Conservation (phyloP, 495 filamentous ascomycete genomes). For the Trichocladium antarcticum region DNA sequence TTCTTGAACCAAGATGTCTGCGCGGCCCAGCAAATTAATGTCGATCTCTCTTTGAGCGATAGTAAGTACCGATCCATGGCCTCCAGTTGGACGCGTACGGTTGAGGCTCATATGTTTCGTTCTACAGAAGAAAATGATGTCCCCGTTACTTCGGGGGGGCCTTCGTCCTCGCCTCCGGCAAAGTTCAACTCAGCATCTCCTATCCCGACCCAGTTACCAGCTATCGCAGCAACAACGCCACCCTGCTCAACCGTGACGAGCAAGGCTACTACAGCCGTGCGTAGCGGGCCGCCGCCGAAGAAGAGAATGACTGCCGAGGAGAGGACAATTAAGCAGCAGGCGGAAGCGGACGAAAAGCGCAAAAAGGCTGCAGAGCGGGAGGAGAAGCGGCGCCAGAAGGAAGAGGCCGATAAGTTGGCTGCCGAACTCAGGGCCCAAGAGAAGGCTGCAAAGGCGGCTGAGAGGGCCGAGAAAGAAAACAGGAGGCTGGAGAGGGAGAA, state of each 20-base stretch:
- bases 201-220: slow-evolving; percentile 12
- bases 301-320: slow-evolving; percentile 44
- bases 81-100: neutral
- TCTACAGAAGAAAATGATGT: slow-evolving; percentile 18
- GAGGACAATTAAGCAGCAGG: slow-evolving; percentile 30
- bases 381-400: slow-evolving; percentile 35
- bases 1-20: slow-evolving; percentile 20
- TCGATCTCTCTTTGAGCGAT: slow-evolving; percentile 10
- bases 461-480: slow-evolving; percentile 40
- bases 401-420: slow-evolving; percentile 31
- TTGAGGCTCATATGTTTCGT: neutral
- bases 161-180: slow-evolving; percentile 13
- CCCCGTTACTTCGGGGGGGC: neutral
- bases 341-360: slow-evolving; percentile 31
- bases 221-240: neutral
- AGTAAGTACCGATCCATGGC: slow-evolving; percentile 5
- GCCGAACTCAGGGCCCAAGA: slow-evolving; percentile 34
- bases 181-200: slow-evolving; percentile 26
- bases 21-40: neutral
- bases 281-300: slow-evolving; percentile 32
- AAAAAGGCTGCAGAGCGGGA: slow-evolving; percentile 34
- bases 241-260: slow-evolving; percentile 1
- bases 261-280: slow-evolving; percentile 7
- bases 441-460: slow-evolving; percentile 8
- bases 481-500: slow-evolving; percentile 46